phyloP scores from a whole-genome alignment of 495 filamentous ascomycete genomes.

The Neurospora intermedia region DNA sequence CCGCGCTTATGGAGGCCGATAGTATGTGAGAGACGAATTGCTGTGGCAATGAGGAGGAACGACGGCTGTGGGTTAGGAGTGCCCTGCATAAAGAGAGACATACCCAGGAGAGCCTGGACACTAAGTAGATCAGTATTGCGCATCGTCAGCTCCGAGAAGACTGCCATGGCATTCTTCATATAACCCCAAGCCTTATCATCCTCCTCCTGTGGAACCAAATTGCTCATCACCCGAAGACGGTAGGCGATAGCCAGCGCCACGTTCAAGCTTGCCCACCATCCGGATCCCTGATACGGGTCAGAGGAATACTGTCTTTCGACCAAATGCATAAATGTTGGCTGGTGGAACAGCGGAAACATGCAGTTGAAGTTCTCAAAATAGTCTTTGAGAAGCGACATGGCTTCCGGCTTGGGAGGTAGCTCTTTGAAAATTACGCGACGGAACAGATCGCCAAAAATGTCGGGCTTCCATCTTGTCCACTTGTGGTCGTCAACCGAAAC shows the following conservation, averaged over 20 bases:
- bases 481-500: slow-evolving; percentile 76
- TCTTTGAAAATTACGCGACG: slow-evolving; percentile 70
- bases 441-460: slow-evolving; percentile 92
- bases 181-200: slow-evolving; percentile 90
- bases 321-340: slow-evolving; percentile 95
- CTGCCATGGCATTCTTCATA: slow-evolving; percentile 91
- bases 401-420: slow-evolving; percentile 71
- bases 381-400: slow-evolving; percentile 73
- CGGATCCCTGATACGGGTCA: slow-evolving; percentile 89
- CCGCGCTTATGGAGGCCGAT: slow-evolving; percentile 93
- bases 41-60: slow-evolving; percentile 87
- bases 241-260: slow-evolving; percentile 87
- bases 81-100: slow-evolving; percentile 92
- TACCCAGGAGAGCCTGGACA: slow-evolving; percentile 92
- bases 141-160: slow-evolving; percentile 85
- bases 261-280: slow-evolving; percentile 98
- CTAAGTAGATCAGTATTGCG: slow-evolving; percentile 91
- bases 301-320: slow-evolving; percentile 86
- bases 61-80: slow-evolving; percentile 94
- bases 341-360: slow-evolving; percentile 95
- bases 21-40: slow-evolving; percentile 83
- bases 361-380: slow-evolving; percentile 98
- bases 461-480: slow-evolving; percentile 93
- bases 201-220: slow-evolving; percentile 78
- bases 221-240: slow-evolving; percentile 88